These are phyloP conservation scores for Trichoderma semiorbis DNA, from an alignment of 2,329 filamentous ascomycete species.

Conservation along the genomic window DNA sequence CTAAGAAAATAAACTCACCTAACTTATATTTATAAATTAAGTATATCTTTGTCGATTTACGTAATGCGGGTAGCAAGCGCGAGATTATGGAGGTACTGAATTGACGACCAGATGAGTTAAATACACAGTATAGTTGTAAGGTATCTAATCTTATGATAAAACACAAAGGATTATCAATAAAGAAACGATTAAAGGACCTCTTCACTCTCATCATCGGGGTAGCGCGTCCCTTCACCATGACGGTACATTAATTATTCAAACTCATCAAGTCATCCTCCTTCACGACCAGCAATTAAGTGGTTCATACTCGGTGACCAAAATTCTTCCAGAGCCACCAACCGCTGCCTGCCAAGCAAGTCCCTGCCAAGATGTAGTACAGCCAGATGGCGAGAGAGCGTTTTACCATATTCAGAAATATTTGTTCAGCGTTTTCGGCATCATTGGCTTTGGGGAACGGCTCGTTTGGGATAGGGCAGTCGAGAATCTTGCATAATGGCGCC, in stretches of 20 bases:
- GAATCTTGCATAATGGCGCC: slow-evolving; percentile 28
- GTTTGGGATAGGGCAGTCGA: slow-evolving; percentile 25
- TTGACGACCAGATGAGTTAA: neutral
- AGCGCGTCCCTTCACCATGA: neutral
- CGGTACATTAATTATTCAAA: neutral
- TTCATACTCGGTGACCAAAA: neutral
- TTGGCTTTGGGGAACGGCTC: slow-evolving; percentile 28
- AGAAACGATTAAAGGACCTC: neutral
- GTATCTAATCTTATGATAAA: neutral
- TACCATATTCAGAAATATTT: neutral
- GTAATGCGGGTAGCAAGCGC: neutral
- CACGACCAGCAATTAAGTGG: neutral
- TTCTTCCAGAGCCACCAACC: neutral
- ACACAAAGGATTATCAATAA: neutral
- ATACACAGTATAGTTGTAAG: neutral
- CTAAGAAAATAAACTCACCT: too few relatives aligned
- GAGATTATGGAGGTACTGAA: neutral
- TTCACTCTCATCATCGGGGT: neutral
- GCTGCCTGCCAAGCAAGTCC: neutral
- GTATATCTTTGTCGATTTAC: neutral
- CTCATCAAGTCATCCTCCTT: neutral
- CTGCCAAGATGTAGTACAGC: neutral
- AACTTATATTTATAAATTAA: neutral
- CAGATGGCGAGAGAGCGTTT: neutral
- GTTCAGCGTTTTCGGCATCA: slow-evolving; percentile 14